Conservation (phyloP, 192 early-diverging fungal species). For the Coemansia sp. region DNA sequence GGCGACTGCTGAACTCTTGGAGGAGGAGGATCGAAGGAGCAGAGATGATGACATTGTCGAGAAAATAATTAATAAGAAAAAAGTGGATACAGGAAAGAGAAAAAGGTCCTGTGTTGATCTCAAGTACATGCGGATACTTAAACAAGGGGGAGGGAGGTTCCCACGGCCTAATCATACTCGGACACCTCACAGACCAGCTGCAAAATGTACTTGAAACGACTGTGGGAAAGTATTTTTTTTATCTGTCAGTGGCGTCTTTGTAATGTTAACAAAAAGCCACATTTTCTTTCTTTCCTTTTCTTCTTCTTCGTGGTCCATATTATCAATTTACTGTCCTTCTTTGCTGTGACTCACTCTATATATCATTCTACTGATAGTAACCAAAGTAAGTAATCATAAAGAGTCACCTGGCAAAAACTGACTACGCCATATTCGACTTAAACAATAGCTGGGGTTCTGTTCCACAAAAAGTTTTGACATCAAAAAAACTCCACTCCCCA, state of each 20-base stretch:
- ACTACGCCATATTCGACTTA: neutral
- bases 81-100: neutral
- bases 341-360: neutral
- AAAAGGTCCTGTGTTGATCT: neutral
- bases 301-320: neutral
- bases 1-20: neutral
- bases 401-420: neutral
- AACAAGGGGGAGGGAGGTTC: neutral
- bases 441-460: neutral
- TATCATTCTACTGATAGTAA: neutral
- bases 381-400: neutral
- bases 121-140: neutral
- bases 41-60: neutral
- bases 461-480: neutral
- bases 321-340: neutral
- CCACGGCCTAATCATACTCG: neutral
- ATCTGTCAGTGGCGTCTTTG: no score
- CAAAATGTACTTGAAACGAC: neutral
- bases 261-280: neutral
- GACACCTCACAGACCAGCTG: neutral
- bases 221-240: neutral
- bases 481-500: neutral
- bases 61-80: neutral
- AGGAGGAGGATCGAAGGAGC: neutral
- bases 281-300: neutral